phyloP scores from a whole-genome alignment of 2,329 filamentous ascomycete species.

The Plenodomus tracheiphilus region DNA sequence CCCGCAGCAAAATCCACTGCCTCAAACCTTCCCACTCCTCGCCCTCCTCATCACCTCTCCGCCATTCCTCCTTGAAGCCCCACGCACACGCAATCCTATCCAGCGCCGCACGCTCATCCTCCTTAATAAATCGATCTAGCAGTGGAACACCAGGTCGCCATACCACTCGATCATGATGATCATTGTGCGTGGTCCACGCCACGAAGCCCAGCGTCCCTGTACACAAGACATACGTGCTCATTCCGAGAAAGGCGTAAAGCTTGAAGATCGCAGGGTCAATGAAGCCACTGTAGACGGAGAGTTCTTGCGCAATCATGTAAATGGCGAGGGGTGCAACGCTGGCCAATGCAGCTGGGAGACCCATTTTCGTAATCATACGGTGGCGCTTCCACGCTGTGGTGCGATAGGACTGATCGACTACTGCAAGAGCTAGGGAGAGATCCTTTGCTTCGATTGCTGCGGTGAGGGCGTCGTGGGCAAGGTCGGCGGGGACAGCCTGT shows the following conservation, averaged over 20 bases:
- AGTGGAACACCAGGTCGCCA: constrained; percentile 85
- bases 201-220: constrained; percentile 82
- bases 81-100: constrained; percentile 86
- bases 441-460: constrained; percentile 79
- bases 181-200: constrained; percentile 83
- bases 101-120: constrained; percentile 85
- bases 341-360: constrained; percentile 62
- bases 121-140: constrained; percentile 79
- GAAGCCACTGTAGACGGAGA: constrained; percentile 69
- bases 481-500: constrained; percentile 70
- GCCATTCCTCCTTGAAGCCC: constrained; percentile 82
- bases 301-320: constrained; percentile 70
- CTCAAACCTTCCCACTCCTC: constrained; percentile 84
- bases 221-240: constrained; percentile 80
- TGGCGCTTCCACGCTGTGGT: constrained; percentile 67
- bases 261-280: constrained; percentile 78
- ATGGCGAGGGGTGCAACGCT: constrained; percentile 66
- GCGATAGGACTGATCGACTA: constrained; percentile 71
- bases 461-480: constrained; percentile 75
- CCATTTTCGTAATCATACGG: constrained; percentile 67
- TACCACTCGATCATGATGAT: constrained; percentile 92
- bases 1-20: constrained; percentile 79
- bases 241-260: constrained; percentile 75
- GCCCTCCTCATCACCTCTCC: constrained; percentile 87
- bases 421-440: constrained; percentile 74